These are phyloP conservation scores for Candida sp. DNA, from an alignment of 1,139 yeast species.

Conservation along the genomic window DNA sequence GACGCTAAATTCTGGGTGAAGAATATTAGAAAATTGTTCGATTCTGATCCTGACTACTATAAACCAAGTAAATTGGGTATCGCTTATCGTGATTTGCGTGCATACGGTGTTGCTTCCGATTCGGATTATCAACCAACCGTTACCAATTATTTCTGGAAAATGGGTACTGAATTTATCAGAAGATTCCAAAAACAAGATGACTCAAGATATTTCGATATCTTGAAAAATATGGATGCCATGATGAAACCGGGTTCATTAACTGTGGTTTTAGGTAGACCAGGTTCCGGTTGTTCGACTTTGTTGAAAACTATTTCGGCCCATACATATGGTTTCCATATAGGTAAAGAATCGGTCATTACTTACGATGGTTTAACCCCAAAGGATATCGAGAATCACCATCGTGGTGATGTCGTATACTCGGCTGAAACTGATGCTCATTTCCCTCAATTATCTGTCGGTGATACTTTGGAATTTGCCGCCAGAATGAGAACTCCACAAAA, in stretches of 20 bases:
- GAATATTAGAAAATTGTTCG: slow-evolving; percentile 55
- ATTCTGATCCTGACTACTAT: slow-evolving; percentile 61
- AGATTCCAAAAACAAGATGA: slow-evolving; percentile 42
- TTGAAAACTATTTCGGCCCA: slow-evolving; percentile 31
- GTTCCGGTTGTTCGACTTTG: slow-evolving; percentile 34
- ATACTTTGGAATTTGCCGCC: slow-evolving; percentile 45
- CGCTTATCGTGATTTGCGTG: slow-evolving; percentile 64
- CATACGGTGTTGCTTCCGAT: slow-evolving; percentile 73
- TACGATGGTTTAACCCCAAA: slow-evolving; percentile 50
- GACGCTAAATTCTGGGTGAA: slow-evolving; percentile 61
- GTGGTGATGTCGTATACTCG: slow-evolving; percentile 49
- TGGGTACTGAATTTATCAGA: slow-evolving; percentile 13
- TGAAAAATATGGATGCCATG: slow-evolving; percentile 32
- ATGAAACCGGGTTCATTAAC: slow-evolving; percentile 33
- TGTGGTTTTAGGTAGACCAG: slow-evolving; percentile 36
- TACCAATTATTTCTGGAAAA: slow-evolving; percentile 40
- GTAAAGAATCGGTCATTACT: slow-evolving; percentile 22
- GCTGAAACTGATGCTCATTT: slow-evolving; percentile 54
- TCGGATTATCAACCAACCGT: slow-evolving; percentile 80
- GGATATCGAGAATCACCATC: slow-evolving; percentile 44
- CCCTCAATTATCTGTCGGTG: slow-evolving; percentile 51
- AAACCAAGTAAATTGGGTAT: slow-evolving; percentile 66
- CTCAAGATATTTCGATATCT: slow-evolving; percentile 23
- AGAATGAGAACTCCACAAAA: slow-evolving; percentile 39
- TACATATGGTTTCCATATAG: slow-evolving; percentile 33